Conservation (phyloP, 2,329 filamentous ascomycete genomes). For the Didymella arachidicola region DNA sequence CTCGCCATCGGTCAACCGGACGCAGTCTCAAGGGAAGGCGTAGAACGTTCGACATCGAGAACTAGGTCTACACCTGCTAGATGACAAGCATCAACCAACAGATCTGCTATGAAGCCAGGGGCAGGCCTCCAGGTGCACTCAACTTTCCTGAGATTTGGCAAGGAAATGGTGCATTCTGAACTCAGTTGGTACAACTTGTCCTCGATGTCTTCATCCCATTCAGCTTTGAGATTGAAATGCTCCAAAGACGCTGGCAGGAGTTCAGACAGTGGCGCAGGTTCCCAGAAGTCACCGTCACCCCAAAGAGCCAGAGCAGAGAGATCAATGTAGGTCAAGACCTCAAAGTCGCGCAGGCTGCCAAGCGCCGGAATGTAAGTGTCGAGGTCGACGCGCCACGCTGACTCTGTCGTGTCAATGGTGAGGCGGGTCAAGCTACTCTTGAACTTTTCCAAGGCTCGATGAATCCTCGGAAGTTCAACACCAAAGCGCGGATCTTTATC, state of each 20-base stretch:
- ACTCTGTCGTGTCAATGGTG: constrained; percentile 9
- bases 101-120: background rate
- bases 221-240: constrained; percentile 21
- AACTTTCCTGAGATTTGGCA: background rate
- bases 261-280: constrained; percentile 12
- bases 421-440: background rate
- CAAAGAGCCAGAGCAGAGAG: constrained; percentile 29
- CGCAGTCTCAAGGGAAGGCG: too few species aligned
- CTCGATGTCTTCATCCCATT: constrained; percentile 32
- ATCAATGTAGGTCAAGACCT: constrained; percentile 22
- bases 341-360: constrained; percentile 24
- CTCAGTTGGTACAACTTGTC: constrained; percentile 12
- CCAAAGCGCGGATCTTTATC: background rate
- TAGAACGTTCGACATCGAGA: background rate
- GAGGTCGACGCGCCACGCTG: constrained; percentile 8
- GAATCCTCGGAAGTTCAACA: constrained; percentile 3
- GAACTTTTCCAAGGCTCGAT: background rate
- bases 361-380: constrained; percentile 18
- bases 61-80: background rate
- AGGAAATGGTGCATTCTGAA: constrained; percentile 7
- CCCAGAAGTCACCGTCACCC: constrained; percentile 17
- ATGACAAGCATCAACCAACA: background rate
- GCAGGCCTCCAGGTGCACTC: constrained; percentile 13
- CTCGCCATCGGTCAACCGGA: too few species aligned
- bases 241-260: constrained; percentile 26